Base-by-base conservation (phyloP, 371 early-diverging fungal genomes). In the Cokeromyces recurvatus region DNA sequence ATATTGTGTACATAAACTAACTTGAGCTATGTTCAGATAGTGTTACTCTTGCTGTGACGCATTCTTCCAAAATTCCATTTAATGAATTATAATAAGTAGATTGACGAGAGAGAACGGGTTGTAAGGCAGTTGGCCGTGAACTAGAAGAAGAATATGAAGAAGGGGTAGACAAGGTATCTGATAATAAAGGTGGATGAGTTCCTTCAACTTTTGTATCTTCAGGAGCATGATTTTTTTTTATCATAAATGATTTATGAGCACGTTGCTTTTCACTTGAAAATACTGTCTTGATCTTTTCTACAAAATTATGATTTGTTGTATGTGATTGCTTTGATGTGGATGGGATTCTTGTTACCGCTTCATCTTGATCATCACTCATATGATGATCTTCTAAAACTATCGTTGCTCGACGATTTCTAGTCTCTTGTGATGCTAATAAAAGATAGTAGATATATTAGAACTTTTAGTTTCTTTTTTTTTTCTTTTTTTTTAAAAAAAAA, bases 241-340 rank as follows among this genome's bases (percentile, higher is more conserved):
- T 27, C 21, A 9, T 20, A n/a, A 4, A n/a, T 22, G 34, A 4
- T 20, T 22, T 9, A 34, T 16, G 11, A 20, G 45, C 15, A 11
- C 22, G 16, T 19, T 16, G 10, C 12, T 55, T 55, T 31, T 57
- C 59, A 35, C 44, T 48, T 38, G 64, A 61, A 36, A 64, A 60
- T n/a, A 61, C 67, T 64, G 66, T 64, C 44, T 63, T 64, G 12
- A 66, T 48, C 22, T 71, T 71, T 36, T 66, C 71, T 2, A 29
- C 8, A 29, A 11, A 11, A 29, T 29, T 5, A 29, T 29, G 29
- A 29, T 29, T n/a, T n/a, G n/a, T n/a, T n/a, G n/a, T n/a, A n/a
- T n/a, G n/a, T n/a, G n/a, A n/a, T n/a, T n/a, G n/a, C n/a, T n/a
- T n/a, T n/a, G n/a, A n/a, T n/a, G n/a, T n/a, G n/a, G n/a, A n/a